Percentiles rank a stretch among this genome's conserved stretches.
Evolutionary conservation across 495 filamentous ascomycete genomes (phyloP).

Genomic region (Schizothecium vesticola): DNA sequence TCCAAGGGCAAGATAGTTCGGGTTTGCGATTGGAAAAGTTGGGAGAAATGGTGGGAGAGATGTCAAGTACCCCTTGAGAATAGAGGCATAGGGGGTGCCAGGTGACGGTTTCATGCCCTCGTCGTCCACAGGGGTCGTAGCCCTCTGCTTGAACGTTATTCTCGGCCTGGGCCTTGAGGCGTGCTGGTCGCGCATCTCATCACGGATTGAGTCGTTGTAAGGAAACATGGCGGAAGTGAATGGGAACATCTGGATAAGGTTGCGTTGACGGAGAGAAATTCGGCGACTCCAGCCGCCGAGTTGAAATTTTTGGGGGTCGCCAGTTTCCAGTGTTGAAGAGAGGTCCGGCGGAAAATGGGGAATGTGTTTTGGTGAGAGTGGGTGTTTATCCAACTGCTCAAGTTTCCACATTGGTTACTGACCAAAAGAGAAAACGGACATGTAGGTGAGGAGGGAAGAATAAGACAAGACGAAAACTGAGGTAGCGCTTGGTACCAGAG

Average conservation of each 20-base stretch:
- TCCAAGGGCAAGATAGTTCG: background rate
- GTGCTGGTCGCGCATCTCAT: background rate
- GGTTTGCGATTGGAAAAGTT: background rate
- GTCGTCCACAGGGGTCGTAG: constrained; percentile 7
- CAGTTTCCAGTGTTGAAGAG: background rate
- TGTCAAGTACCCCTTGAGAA: constrained; percentile 27
- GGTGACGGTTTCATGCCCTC: constrained; percentile 2
- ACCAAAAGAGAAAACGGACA: background rate
- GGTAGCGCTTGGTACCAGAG: background rate
- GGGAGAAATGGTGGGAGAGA: background rate
- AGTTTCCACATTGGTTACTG: background rate
- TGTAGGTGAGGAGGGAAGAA: background rate
- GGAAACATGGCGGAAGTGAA: background rate
- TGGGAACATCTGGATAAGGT: background rate
- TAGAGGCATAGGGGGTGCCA: constrained; percentile 24
- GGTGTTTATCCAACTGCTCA: background rate
- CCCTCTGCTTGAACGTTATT: constrained; percentile 12
- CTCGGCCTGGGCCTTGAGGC: background rate
- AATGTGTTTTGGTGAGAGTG: background rate
- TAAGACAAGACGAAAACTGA: background rate
- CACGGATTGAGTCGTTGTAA: background rate
- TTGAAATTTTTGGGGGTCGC: background rate
- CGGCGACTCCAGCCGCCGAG: background rate
- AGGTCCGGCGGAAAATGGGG: background rate
- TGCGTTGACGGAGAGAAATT: background rate